Percentiles rank a stretch among this genome's conserved stretches.
Conservation (phyloP, 169 alveolate species). For the Theileria orientalis region DNA sequence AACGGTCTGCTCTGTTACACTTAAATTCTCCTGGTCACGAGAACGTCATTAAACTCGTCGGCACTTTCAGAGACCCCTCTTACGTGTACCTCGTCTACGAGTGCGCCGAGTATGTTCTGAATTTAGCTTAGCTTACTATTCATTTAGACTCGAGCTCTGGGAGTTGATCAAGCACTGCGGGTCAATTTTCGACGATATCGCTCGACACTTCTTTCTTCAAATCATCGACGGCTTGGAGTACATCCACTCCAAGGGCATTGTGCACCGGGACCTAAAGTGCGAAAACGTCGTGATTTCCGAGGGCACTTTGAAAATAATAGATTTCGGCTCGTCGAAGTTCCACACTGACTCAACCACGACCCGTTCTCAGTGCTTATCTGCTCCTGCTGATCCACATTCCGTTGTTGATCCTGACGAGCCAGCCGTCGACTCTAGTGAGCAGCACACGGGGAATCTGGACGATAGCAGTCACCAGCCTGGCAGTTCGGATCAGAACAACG, state of each 20-base stretch:
- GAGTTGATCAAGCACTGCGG: constrained; percentile 75
- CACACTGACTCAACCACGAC: constrained; percentile 50
- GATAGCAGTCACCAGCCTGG: too few species aligned
- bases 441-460: too few species aligned
- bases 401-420: neutral
- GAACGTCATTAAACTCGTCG: constrained; percentile 71
- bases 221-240: constrained; percentile 85
- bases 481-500: constrained; percentile 14
- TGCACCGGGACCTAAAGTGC: constrained; percentile 93
- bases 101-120: constrained; percentile 56
- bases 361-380: neutral
- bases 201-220: constrained; percentile 72
- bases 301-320: constrained; percentile 91
- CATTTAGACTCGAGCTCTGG: constrained; percentile 79
- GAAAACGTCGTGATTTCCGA: constrained; percentile 90
- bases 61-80: constrained; percentile 76
- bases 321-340: constrained; percentile 87
- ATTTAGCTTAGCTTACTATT: neutral
- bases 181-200: constrained; percentile 58
- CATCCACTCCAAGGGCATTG: constrained; percentile 85
- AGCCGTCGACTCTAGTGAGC: too few species aligned
- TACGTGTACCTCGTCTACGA: constrained; percentile 78
- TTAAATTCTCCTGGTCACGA: constrained; percentile 80
- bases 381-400: neutral
- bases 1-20: constrained; percentile 67